Evolutionary conservation across 2,329 filamentous ascomycete genomes (phyloP).

Genomic region (Venturia asperata): DNA sequence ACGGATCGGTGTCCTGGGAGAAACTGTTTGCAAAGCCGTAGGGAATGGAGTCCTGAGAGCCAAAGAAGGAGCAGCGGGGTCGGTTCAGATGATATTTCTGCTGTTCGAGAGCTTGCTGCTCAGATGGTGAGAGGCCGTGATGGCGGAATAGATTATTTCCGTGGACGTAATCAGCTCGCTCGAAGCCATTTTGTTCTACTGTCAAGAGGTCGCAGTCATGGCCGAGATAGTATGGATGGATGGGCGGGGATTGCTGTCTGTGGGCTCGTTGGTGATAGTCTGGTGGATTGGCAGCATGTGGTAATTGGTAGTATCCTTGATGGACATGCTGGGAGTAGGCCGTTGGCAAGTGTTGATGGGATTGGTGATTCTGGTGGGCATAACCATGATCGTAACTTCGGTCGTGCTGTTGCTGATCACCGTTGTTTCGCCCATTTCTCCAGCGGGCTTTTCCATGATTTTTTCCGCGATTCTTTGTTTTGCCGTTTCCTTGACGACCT

Average conservation of each 20-base stretch:
- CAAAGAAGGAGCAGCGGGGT: background rate
- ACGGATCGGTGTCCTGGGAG: background rate
- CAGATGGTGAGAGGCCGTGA: background rate
- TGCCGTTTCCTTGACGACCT: background rate
- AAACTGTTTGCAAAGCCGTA: background rate
- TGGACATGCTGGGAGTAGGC: background rate
- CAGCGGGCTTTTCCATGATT: background rate
- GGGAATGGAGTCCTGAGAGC: background rate
- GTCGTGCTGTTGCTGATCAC: background rate
- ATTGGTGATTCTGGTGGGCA: background rate
- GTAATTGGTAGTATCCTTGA: background rate
- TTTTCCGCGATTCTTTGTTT: background rate
- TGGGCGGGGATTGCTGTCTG: background rate
- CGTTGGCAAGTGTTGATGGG: background rate
- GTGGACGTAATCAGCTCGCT: background rate
- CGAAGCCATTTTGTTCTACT: background rate
- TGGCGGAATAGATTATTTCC: background rate
- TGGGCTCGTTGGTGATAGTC: background rate
- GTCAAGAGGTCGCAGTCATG: background rate
- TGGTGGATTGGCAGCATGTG: background rate
- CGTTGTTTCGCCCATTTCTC: background rate
- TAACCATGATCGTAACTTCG: background rate
- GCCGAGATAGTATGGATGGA: background rate
- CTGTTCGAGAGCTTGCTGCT: background rate
- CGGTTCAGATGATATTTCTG: background rate